phyloP scores from a whole-genome alignment of 2,329 filamentous ascomycete species.

The Epichloe sylvatica region DNA sequence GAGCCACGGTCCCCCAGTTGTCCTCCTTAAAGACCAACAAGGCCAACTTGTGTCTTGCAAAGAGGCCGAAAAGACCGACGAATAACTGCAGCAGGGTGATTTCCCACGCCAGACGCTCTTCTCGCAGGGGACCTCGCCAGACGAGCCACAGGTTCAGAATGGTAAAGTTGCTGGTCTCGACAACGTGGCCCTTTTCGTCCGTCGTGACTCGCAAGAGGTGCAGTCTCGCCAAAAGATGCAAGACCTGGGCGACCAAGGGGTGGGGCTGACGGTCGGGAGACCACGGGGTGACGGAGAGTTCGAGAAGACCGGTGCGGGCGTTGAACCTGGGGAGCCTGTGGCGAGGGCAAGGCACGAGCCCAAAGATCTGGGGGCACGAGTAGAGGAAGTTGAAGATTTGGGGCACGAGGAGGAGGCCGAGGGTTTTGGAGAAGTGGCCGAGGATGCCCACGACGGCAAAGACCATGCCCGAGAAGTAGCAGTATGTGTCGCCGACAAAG shows the following conservation, averaged over 20 bases:
- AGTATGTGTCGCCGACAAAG: slow-evolving; percentile 97
- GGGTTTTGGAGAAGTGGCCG: slow-evolving; percentile 94
- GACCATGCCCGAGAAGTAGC: slow-evolving; percentile 98
- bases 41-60: slow-evolving; percentile 74
- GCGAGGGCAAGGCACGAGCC: slow-evolving; percentile 78
- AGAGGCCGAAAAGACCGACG: slow-evolving; percentile 68
- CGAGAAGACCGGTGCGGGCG: slow-evolving; percentile 66
- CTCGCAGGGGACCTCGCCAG: slow-evolving; percentile 81
- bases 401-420: slow-evolving; percentile 78
- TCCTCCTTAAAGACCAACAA: slow-evolving; percentile 82
- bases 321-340: slow-evolving; percentile 88
- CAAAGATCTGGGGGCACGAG: slow-evolving; percentile 82
- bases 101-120: slow-evolving; percentile 69
- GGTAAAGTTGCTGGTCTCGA: slow-evolving; percentile 79
- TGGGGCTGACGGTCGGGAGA: slow-evolving; percentile 51
- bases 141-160: slow-evolving; percentile 93
- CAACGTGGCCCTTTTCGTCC: slow-evolving; percentile 55
- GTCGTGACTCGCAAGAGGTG: slow-evolving; percentile 53
- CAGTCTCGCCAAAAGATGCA: slow-evolving; percentile 57
- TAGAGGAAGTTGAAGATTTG: slow-evolving; percentile 97
- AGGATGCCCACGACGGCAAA: slow-evolving; percentile 95
- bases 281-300: slow-evolving; percentile 75
- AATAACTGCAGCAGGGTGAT: slow-evolving; percentile 64
- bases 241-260: slow-evolving; percentile 42
- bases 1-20: slow-evolving; percentile 43